Evolutionary conservation across 768 basidiomycete genomes (phyloP).

Genomic region (Galerina marginata): DNA sequence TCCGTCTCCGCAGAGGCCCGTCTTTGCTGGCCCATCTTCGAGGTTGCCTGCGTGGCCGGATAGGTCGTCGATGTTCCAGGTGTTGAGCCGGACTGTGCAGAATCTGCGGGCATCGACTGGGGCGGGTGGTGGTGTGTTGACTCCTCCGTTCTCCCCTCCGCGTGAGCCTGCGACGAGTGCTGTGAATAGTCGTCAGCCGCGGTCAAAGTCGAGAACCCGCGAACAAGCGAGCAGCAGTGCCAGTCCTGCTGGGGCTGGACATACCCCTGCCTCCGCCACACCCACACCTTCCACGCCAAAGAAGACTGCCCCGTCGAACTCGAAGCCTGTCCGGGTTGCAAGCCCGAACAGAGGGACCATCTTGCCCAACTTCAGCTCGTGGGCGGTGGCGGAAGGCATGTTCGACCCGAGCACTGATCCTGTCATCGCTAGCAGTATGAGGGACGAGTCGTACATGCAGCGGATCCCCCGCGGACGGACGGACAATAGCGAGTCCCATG

Average conservation of each 20-base stretch:
- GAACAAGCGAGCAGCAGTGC: neutral
- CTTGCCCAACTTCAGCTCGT: conserved; percentile 27
- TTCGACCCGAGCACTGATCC: conserved; percentile 33
- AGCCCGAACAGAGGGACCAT: conserved; percentile 18
- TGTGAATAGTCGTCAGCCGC: neutral
- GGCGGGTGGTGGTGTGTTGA: neutral
- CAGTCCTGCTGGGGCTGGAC: too few relatives aligned
- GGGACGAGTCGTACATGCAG: conserved; percentile 40
- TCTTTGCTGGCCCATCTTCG: conserved; percentile 12
- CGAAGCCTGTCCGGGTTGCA: neutral
- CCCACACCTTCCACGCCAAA: conserved; percentile 12
- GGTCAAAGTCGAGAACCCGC: neutral
- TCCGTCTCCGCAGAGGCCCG: conserved; percentile 19
- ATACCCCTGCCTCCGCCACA: neutral
- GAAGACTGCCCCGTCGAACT: conserved; percentile 5
- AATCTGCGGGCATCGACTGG: conserved; percentile 42
- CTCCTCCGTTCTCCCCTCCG: conserved; percentile 15
- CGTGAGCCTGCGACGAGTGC: neutral
- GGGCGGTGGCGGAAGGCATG: conserved; percentile 36
- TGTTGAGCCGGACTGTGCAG: conserved; percentile 59
- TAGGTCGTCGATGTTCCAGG: conserved; percentile 55
- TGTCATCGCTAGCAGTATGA: conserved; percentile 38
- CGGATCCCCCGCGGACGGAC: conserved; percentile 22
- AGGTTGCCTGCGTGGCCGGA: conserved; percentile 41
- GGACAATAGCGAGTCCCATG: conserved; percentile 22